Conservation (phyloP, 371 early-diverging fungal genomes). For the Haplosporangium sp. region DNA sequence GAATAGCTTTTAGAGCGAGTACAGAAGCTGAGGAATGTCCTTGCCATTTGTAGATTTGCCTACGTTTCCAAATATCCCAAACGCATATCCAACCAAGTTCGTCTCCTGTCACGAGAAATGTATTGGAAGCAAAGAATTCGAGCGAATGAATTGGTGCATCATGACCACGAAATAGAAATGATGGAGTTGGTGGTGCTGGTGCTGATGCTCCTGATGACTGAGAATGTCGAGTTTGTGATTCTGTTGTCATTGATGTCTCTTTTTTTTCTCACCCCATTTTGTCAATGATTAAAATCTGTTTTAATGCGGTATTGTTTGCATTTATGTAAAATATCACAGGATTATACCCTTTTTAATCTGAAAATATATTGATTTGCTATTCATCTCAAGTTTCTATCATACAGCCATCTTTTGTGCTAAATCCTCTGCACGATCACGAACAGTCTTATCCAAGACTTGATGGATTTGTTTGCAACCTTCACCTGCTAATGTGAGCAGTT, state of each 20-base stretch:
- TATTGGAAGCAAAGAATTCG: slow-evolving; percentile 46
- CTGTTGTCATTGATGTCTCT: slow-evolving; percentile 9
- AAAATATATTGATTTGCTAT: too few species aligned
- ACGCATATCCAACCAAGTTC: slow-evolving; percentile 46
- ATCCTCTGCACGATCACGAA: slow-evolving; percentile 66
- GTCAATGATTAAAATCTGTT: too few species aligned
- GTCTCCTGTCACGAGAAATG: slow-evolving; percentile 42
- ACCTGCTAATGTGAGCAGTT: slow-evolving; percentile 81
- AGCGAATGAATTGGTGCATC: slow-evolving; percentile 42
- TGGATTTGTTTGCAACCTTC: slow-evolving; percentile 90
- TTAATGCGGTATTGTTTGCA: too few species aligned
- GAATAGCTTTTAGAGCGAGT: slow-evolving; percentile 24
- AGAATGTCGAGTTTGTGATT: slow-evolving; percentile 8
- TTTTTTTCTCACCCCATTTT: too few species aligned
- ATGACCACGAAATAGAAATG: slow-evolving; percentile 53
- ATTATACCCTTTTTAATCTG: too few species aligned
- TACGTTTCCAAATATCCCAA: slow-evolving; percentile 56
- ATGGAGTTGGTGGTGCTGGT: slow-evolving; percentile 36
- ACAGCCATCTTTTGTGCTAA: slow-evolving; percentile 48
- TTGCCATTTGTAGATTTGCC: slow-evolving; percentile 47
- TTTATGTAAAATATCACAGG: too few species aligned
- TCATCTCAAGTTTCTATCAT: neutral
- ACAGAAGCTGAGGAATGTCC: slow-evolving; percentile 42
- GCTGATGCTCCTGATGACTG: slow-evolving; percentile 12
- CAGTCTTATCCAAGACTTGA: slow-evolving; percentile 78